phyloP scores from a whole-genome alignment of 1,139 yeast genomes.

The Candida glucosophila region DNA sequence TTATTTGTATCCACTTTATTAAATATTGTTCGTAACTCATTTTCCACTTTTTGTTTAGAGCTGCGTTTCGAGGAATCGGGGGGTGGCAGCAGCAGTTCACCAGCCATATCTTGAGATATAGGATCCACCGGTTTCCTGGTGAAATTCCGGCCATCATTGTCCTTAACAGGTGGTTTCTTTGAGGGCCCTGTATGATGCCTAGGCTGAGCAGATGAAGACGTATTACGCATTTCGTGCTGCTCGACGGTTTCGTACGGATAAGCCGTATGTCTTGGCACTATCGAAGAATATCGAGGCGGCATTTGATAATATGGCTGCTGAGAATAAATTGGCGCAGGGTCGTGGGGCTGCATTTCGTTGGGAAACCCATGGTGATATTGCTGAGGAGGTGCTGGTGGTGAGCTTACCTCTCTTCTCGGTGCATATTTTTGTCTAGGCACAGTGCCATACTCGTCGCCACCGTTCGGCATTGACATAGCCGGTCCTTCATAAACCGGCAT shows the following conservation, averaged over 20 bases:
- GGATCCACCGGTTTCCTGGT: slow-evolving; percentile 1
- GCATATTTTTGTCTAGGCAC: no score
- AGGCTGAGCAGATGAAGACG: slow-evolving; percentile 5
- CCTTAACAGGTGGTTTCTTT: background rate
- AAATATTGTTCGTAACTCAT: slow-evolving; percentile 45
- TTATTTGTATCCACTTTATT: slow-evolving; percentile 46
- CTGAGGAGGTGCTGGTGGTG: no score
- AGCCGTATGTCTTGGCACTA: no score
- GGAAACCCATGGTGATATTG: no score
- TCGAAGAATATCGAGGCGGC: no score
- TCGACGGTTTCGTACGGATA: background rate
- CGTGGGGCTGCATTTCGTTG: no score
- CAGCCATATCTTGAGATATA: slow-evolving; percentile 1
- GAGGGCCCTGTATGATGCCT: background rate
- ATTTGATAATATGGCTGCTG: no score
- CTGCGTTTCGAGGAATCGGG: slow-evolving; percentile 3
- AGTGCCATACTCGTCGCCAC: no score
- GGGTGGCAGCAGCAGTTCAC: slow-evolving; percentile 2
- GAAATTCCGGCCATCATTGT: background rate
- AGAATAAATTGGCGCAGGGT: no score
- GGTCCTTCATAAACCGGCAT: no score
- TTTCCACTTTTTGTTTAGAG: slow-evolving; percentile 34
- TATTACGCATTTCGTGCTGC: background rate
- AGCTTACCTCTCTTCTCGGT: no score
- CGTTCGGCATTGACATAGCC: no score